phyloP scores from a whole-genome alignment of 768 basidiomycete genomes.

The Asterophora parasitica region DNA sequence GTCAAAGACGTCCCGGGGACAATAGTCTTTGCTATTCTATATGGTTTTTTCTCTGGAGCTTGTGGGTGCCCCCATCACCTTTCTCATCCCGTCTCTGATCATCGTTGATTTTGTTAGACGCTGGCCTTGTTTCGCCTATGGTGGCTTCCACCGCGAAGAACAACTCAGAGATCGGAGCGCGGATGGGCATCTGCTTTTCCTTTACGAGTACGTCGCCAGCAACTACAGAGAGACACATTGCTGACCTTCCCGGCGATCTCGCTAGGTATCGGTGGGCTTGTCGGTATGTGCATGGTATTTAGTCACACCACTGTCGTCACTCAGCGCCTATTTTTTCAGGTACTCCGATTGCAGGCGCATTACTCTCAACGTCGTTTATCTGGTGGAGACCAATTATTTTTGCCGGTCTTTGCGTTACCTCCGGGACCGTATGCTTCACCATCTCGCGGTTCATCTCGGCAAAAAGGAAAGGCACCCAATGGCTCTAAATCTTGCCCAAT shows the following conservation, averaged over 20 bases:
- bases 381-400: slow-evolving; percentile 20
- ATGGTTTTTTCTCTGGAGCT: slow-evolving; percentile 39
- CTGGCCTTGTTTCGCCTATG: slow-evolving; percentile 39
- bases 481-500: slow-evolving; percentile 13
- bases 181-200: slow-evolving; percentile 48
- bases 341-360: slow-evolving; percentile 13
- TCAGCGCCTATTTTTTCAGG: slow-evolving; percentile 1
- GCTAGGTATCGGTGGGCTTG: neutral
- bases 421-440: slow-evolving; percentile 14
- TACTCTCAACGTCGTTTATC: slow-evolving; percentile 13
- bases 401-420: slow-evolving; percentile 15
- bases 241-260: neutral
- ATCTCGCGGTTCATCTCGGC: slow-evolving; percentile 18
- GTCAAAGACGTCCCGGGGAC: slow-evolving; percentile 23
- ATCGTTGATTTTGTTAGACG: slow-evolving; percentile 19
- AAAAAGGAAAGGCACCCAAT: slow-evolving; percentile 19
- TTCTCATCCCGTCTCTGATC: neutral
- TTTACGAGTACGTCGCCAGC: slow-evolving; percentile 1
- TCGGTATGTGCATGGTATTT: neutral
- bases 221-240: neutral
- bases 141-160: slow-evolving; percentile 39
- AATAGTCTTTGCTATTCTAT: slow-evolving; percentile 30
- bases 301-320: neutral
- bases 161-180: slow-evolving; percentile 49
- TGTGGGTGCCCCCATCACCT: slow-evolving; percentile 22